Conservation (phyloP, 2,329 filamentous ascomycete genomes). For the Phaeophleospora eucalypticola region DNA sequence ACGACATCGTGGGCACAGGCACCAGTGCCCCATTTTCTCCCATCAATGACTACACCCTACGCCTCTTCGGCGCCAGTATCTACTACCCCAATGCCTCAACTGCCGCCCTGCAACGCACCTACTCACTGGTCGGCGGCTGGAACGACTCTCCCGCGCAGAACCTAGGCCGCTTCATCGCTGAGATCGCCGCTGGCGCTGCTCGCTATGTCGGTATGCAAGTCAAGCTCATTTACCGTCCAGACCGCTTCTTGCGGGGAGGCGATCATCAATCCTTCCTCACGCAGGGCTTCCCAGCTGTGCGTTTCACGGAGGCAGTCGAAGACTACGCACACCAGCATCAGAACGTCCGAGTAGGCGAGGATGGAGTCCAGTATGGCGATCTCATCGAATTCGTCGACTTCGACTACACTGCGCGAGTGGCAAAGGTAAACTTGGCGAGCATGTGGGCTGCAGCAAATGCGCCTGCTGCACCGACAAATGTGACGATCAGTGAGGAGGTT, state of each 20-base stretch:
- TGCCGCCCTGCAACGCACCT: constrained; percentile 34
- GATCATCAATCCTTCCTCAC: constrained; percentile 55
- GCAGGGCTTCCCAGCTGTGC: constrained; percentile 52
- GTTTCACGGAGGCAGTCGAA: constrained; percentile 57
- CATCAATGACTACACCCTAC: constrained; percentile 44
- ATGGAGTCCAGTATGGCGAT: constrained; percentile 54
- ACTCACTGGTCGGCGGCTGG: constrained; percentile 47
- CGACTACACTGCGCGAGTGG: constrained; percentile 52
- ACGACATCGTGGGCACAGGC: constrained; percentile 53
- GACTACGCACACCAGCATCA: constrained; percentile 58
- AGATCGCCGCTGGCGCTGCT: constrained; percentile 52
- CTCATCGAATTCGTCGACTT: constrained; percentile 56
- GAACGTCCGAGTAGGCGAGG: constrained; percentile 46
- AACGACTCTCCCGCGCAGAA: constrained; percentile 55
- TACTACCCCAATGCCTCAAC: constrained; percentile 45
- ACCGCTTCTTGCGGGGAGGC: constrained; percentile 54
- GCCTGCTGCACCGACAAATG: constrained; percentile 49
- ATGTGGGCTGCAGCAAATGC: constrained; percentile 53
- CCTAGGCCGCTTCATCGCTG: constrained; percentile 52
- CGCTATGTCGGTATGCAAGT: constrained; percentile 52
- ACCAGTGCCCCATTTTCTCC: constrained; percentile 38
- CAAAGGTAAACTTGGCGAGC: constrained; percentile 52
- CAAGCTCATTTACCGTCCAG: constrained; percentile 53
- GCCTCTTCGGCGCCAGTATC: constrained; percentile 48
- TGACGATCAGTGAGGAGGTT: constrained; percentile 37